Evolutionary conservation across 2,329 filamentous ascomycete species (phyloP), one percentile per base, ranked within the genome.

Genomic region (Ophioceras dolichostomum): DNA sequence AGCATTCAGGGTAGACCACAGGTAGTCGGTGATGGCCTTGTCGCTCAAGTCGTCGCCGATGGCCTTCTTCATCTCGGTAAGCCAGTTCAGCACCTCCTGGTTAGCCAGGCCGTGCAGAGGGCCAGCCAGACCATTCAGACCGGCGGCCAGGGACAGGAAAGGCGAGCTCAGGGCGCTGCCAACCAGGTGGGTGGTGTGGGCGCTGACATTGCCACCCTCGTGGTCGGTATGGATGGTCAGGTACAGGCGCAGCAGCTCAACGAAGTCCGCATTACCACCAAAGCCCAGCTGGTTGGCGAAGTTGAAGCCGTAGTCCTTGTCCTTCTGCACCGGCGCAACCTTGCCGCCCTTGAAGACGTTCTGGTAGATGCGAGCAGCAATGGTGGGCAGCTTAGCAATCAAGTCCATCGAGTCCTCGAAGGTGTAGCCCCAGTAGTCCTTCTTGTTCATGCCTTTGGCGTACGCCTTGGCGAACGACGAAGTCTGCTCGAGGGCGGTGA

Each of bases 261-360:
- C 70, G 55, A 98, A 98, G 74, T 96, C 89, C 55, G 76, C 72
- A 79, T 98, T 96, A 56, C 82, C 78, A 54, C 83, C 83, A 62
- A 91, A 98, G 56, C 91, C 91, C 53, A 98, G 86, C 79, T 94
- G 87, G 79, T 96, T 96, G 67, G 91, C 88, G 62, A 98, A 84
- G 83, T 98, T 98, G 84, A 82, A 98, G 54, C 81, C 76, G 73
- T 95, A 98, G 62, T 98, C 91, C 83, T 96, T 91, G 72, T 96
- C 89, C 76, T 94, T 93, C 75, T 96, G 81, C 62, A 94, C 77
- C 39, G 87, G 63, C 43, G 86, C 84, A 50, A 98, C 89, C 81
- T 96, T 96, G 70, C 91, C 91, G 59, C 94, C 91, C 80, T 96
- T 95, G 85, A 94, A 98, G 63, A 96, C 82, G 65, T 98, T 98